A percentile compares a stretch with the other conserved stretches of the same genome.
Conservation (phyloP, 2,329 filamentous ascomycete species). For the Fusarium succisae region DNA sequence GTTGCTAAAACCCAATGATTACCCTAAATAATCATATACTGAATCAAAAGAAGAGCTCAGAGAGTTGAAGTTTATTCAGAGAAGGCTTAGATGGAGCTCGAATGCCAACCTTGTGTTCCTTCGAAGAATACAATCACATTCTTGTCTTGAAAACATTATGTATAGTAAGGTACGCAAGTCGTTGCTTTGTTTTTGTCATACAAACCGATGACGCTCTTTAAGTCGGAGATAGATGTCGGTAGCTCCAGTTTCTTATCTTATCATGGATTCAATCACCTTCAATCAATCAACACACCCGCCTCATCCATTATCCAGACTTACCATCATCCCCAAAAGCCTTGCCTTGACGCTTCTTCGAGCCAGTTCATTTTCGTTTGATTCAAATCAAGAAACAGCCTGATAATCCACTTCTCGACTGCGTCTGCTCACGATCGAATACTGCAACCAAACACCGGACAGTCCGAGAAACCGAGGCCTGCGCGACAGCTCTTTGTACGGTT, state of each 20-base stretch:
- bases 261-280: constrained; percentile 18
- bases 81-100: background rate
- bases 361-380: background rate
- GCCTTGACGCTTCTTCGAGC: background rate
- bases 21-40: background rate
- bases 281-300: constrained; percentile 38
- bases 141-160: background rate
- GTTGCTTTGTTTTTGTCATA: background rate
- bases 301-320: constrained; percentile 1
- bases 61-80: background rate
- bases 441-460: constrained; percentile 16
- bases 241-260: constrained; percentile 42
- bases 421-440: background rate
- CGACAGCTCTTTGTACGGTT: constrained; percentile 41
- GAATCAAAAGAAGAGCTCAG: background rate
- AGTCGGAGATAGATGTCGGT: constrained; percentile 16
- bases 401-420: background rate
- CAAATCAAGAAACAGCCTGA: background rate
- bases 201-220: constrained; percentile 17
- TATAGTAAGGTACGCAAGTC: background rate
- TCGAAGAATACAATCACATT: background rate
- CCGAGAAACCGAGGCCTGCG: constrained; percentile 40
- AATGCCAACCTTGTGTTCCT: background rate
- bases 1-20: background rate
- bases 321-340: background rate